Conservation (phyloP, 345 rosid species). For the Lagerstroemia speciosa region DNA sequence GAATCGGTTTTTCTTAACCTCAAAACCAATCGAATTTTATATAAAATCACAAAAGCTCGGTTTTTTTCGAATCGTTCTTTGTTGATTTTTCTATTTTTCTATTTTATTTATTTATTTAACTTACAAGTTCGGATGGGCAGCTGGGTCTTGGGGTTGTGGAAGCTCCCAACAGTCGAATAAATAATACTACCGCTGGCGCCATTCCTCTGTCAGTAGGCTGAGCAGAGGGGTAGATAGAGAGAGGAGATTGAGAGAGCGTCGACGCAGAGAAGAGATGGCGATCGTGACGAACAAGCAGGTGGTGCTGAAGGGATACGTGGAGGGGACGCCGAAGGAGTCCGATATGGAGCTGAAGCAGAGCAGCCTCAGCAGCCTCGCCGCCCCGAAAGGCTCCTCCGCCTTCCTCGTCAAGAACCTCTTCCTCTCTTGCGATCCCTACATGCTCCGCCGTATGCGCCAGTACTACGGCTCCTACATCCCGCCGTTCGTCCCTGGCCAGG, state of each 20-base stretch:
- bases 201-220: not conserved
- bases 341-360: too few species aligned
- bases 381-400: conserved; percentile 10
- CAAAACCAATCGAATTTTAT: too few species aligned
- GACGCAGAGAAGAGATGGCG: conserved; percentile 3
- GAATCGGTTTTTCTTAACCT: too few species aligned
- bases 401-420: conserved; percentile 44
- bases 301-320: conserved; percentile 28
- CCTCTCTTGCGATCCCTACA: conserved; percentile 51
- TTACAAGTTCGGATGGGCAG: not conserved
- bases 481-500: conserved; percentile 37
- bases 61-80: too few species aligned
- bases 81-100: too few species aligned
- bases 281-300: conserved; percentile 33
- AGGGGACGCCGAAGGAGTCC: too few species aligned
- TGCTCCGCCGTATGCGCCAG: conserved; percentile 21
- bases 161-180: not conserved
- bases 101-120: too few species aligned
- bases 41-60: too few species aligned
- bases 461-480: conserved; percentile 25
- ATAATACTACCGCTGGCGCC: not conserved
- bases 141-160: not conserved
- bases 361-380: too few species aligned
- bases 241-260: conserved; percentile 1
- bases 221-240: not conserved